phyloP scores from a whole-genome alignment of 2,329 filamentous ascomycete species.

The Myriosclerotinia scirpicola region DNA sequence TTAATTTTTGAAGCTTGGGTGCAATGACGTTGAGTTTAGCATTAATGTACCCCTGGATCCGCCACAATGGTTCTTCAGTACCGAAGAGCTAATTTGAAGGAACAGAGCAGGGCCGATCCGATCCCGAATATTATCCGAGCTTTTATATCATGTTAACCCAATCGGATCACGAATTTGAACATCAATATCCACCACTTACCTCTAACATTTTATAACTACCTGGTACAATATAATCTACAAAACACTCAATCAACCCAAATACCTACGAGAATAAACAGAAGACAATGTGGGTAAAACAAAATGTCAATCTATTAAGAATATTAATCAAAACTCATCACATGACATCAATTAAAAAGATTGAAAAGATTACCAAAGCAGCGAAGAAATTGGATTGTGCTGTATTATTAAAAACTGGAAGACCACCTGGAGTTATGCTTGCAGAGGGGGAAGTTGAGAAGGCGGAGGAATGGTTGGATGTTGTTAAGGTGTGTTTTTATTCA shows the following conservation, averaged over 20 bases:
- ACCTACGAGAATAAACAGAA: too few species aligned
- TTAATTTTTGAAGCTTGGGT: background rate
- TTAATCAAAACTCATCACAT: constrained; percentile 80
- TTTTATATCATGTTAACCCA: too few species aligned
- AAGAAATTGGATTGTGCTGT: constrained; percentile 60
- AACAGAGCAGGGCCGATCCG: too few species aligned
- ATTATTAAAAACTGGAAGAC: constrained; percentile 65
- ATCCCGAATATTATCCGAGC: too few species aligned
- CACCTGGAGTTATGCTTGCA: constrained; percentile 77
- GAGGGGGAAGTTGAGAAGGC: constrained; percentile 44
- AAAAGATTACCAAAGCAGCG: constrained; percentile 61
- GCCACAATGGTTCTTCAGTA: too few species aligned
- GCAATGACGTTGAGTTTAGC: constrained; percentile 1
- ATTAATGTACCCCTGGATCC: background rate
- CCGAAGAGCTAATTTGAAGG: too few species aligned
- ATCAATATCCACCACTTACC: too few species aligned
- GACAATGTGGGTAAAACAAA: background rate
- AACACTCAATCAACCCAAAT: too few species aligned
- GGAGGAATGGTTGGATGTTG: constrained; percentile 35
- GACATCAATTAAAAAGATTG: constrained; percentile 73
- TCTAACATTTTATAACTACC: too few species aligned
- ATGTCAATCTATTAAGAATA: constrained; percentile 42
- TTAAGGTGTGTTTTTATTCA: constrained; percentile 29
- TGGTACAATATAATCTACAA: too few species aligned
- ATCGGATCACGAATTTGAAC: too few species aligned